These are phyloP conservation scores for Cladosporium velox DNA, from an alignment of 2,329 filamentous ascomycete species.

Conservation along the genomic window DNA sequence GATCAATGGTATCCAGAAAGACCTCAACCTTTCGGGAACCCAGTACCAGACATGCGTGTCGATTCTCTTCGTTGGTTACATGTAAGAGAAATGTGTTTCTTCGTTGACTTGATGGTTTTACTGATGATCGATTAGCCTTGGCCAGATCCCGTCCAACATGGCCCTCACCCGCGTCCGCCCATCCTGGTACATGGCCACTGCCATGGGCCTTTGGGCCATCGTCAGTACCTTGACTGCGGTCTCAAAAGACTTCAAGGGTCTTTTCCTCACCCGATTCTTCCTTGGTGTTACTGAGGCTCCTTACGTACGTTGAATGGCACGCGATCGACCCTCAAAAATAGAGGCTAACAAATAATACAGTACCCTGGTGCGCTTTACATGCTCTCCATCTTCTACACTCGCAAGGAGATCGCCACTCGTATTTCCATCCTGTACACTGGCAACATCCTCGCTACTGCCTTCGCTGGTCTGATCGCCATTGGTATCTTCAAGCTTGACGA, in stretches of 20 bases:
- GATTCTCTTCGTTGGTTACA: slow-evolving; percentile 46
- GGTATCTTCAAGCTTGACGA: slow-evolving; percentile 65
- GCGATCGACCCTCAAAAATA: neutral
- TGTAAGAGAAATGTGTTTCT: slow-evolving; percentile 11
- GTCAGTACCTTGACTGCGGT: slow-evolving; percentile 38
- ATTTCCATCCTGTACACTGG: slow-evolving; percentile 33
- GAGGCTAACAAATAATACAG: slow-evolving; percentile 32
- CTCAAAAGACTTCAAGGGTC: slow-evolving; percentile 39
- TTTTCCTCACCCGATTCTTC: slow-evolving; percentile 43
- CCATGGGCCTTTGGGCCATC: slow-evolving; percentile 41
- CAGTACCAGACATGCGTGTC: slow-evolving; percentile 49
- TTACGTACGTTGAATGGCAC: slow-evolving; percentile 26
- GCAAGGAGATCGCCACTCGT: slow-evolving; percentile 42
- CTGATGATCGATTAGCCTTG: slow-evolving; percentile 22
- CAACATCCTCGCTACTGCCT: slow-evolving; percentile 58
- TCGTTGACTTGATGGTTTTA: neutral
- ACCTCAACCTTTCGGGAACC: slow-evolving; percentile 47
- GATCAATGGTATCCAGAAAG: slow-evolving; percentile 47
- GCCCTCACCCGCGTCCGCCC: slow-evolving; percentile 40
- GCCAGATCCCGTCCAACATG: slow-evolving; percentile 41
- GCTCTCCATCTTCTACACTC: slow-evolving; percentile 47
- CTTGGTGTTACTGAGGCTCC: slow-evolving; percentile 50
- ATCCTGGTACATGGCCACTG: slow-evolving; percentile 35
- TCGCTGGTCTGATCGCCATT: slow-evolving; percentile 59
- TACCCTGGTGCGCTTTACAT: slow-evolving; percentile 52